Evolutionary conservation across 176 grass and related monocot genomes (phyloP).

Genomic region (Triticum aestivum): DNA sequence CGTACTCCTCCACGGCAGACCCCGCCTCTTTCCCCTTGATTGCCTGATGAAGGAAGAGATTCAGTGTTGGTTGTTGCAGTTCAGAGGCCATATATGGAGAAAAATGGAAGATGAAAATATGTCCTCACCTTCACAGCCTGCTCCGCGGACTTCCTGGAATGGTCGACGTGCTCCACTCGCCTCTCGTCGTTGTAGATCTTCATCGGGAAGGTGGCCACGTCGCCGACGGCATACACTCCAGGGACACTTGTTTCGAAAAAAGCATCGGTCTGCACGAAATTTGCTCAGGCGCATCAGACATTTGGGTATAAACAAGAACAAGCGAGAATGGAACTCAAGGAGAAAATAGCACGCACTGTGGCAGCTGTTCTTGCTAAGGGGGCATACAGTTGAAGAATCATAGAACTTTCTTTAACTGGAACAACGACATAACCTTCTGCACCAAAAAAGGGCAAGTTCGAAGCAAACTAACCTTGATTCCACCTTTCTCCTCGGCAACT

Average conservation of each 20-base stretch:
- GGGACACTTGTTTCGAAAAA: slow-evolving; percentile 87
- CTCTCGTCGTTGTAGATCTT: slow-evolving; percentile 80
- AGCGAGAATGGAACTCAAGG: neutral
- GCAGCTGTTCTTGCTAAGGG: neutral
- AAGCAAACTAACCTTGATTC: slow-evolving; percentile 82
- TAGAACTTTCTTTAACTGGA: neutral
- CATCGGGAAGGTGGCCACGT: slow-evolving; percentile 92
- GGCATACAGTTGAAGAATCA: slow-evolving; percentile 7
- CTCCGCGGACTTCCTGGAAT: slow-evolving; percentile 89
- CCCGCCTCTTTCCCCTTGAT: slow-evolving; percentile 76
- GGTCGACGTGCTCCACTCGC: slow-evolving; percentile 95
- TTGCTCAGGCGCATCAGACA: neutral
- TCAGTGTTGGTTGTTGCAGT: neutral
- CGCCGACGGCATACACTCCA: slow-evolving; percentile 81
- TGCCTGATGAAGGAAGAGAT: slow-evolving; percentile 45
- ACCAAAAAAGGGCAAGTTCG: neutral
- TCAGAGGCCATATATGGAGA: neutral
- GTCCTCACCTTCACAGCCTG: slow-evolving; percentile 76
- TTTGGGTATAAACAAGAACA: slow-evolving; percentile 5
- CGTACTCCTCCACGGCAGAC: slow-evolving; percentile 59
- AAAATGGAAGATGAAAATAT: neutral
- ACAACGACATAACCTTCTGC: neutral
- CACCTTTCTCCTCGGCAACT: slow-evolving; percentile 86
- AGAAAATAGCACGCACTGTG: neutral
- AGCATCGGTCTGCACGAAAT: slow-evolving; percentile 60